Evolutionary conservation across 2,329 filamentous ascomycete species (phyloP).

Genomic region (Sclerotinia nivalis): DNA sequence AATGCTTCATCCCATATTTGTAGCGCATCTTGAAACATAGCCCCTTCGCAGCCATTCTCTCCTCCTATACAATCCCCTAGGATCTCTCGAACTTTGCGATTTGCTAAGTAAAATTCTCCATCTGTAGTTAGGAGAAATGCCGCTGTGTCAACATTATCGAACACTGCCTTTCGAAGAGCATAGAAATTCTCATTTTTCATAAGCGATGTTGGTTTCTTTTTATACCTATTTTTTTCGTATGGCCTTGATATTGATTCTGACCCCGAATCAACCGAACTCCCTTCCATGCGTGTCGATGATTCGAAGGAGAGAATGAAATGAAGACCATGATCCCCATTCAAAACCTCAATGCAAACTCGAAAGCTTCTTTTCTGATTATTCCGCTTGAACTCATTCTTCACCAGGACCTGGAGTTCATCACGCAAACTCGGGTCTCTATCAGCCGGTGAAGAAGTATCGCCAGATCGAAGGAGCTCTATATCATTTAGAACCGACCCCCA

Average conservation of each 20-base stretch:
- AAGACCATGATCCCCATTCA: constrained; percentile 24
- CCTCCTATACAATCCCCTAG: constrained; percentile 31
- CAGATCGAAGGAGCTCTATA: constrained; percentile 12
- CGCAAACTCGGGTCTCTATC: neutral
- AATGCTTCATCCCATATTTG: constrained; percentile 33
- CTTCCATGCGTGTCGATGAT: neutral
- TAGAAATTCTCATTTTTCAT: constrained; percentile 11
- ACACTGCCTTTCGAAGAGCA: constrained; percentile 30
- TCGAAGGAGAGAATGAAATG: constrained; percentile 30
- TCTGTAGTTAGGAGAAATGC: constrained; percentile 32
- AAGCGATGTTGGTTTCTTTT: neutral
- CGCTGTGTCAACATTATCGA: constrained; percentile 28
- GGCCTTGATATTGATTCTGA: neutral
- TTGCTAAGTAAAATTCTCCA: constrained; percentile 31
- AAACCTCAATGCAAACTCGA: constrained; percentile 25
- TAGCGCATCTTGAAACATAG: constrained; percentile 19
- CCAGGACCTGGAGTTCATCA: constrained; percentile 24
- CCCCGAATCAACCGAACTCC: neutral
- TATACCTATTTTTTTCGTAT: neutral
- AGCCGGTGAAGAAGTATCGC: neutral
- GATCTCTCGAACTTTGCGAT: constrained; percentile 28
- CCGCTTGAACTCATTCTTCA: constrained; percentile 10
- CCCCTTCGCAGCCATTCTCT: constrained; percentile 26
- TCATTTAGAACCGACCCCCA: constrained; percentile 29
- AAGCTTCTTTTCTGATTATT: constrained; percentile 22